Evolutionary conservation across 441 rosid genomes (phyloP).

Genomic region (Eutrema salsugineum): DNA sequence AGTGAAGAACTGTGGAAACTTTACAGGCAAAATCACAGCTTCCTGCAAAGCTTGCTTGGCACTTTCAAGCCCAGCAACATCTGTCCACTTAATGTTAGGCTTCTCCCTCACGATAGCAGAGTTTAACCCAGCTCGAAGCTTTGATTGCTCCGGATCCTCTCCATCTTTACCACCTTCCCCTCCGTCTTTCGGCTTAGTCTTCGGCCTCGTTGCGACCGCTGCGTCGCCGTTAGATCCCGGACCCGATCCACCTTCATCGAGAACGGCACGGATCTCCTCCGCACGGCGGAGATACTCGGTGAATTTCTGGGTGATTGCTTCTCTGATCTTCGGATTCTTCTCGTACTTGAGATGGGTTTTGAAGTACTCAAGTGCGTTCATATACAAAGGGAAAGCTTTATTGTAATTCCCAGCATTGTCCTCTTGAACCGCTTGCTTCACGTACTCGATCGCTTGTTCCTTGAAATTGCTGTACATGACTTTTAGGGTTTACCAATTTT

Average conservation of each 20-base stretch:
- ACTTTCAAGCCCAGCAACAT: slow-evolving; percentile 46
- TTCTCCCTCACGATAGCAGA: slow-evolving; percentile 90
- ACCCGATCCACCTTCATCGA: slow-evolving; percentile 91
- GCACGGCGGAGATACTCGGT: slow-evolving; percentile 98
- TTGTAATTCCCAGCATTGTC: slow-evolving; percentile 93
- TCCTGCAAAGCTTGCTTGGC: slow-evolving; percentile 85
- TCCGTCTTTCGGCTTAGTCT: slow-evolving; percentile 82
- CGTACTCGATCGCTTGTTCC: slow-evolving; percentile 98
- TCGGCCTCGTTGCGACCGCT: slow-evolving; percentile 82
- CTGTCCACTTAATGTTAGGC: slow-evolving; percentile 52
- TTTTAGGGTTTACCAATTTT: neutral
- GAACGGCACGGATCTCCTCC: slow-evolving; percentile 95
- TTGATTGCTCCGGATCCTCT: slow-evolving; percentile 75
- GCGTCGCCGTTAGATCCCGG: slow-evolving; percentile 86
- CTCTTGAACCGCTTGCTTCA: slow-evolving; percentile 88
- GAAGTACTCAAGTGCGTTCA: slow-evolving; percentile 98
- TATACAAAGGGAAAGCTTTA: slow-evolving; percentile 90
- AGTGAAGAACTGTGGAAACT: slow-evolving; percentile 88
- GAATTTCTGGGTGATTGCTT: slow-evolving; percentile 91
- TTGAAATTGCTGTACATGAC: slow-evolving; percentile 97
- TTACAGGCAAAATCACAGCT: slow-evolving; percentile 92
- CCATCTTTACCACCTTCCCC: slow-evolving; percentile 72
- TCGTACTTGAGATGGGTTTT: slow-evolving; percentile 97
- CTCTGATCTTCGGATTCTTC: slow-evolving; percentile 91
- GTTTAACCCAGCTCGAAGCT: slow-evolving; percentile 75